These are phyloP conservation scores for Rosa hybrid DNA, from an alignment of 331 rosid genomes.

Conservation along the genomic window DNA sequence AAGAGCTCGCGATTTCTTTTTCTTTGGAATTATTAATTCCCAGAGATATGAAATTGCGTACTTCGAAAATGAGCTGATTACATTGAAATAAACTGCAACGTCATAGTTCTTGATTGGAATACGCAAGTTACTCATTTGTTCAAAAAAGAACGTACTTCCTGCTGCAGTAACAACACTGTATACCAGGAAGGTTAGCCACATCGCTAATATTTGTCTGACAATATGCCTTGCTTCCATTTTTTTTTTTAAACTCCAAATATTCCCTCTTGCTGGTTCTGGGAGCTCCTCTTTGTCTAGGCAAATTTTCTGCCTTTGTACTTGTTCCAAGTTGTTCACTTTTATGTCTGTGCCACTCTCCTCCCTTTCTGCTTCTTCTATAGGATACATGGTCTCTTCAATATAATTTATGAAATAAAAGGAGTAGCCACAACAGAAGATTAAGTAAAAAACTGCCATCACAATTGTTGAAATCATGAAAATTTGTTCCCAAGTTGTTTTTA, in stretches of 20 bases:
- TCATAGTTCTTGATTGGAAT: not conserved
- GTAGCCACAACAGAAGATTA: not conserved
- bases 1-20: not conserved
- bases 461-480: not conserved
- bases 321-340: too few relatives aligned
- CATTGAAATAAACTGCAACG: not conserved
- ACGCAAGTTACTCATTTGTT: not conserved
- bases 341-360: too few relatives aligned
- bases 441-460: not conserved
- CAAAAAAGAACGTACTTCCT: conserved; percentile 5
- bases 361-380: too few relatives aligned
- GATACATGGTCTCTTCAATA: not conserved
- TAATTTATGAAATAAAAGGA: not conserved
- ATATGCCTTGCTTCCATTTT: not conserved
- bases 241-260: not conserved
- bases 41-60: not conserved
- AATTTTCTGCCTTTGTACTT: too few relatives aligned
- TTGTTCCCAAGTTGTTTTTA: not conserved
- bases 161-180: not conserved
- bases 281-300: too few relatives aligned
- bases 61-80: not conserved
- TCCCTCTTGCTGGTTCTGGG: not conserved
- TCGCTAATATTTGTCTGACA: not conserved
- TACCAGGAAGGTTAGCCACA: not conserved
- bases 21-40: not conserved